Base-by-base conservation (phyloP, 2,329 filamentous ascomycete species). In the Cercospora citrullina region DNA sequence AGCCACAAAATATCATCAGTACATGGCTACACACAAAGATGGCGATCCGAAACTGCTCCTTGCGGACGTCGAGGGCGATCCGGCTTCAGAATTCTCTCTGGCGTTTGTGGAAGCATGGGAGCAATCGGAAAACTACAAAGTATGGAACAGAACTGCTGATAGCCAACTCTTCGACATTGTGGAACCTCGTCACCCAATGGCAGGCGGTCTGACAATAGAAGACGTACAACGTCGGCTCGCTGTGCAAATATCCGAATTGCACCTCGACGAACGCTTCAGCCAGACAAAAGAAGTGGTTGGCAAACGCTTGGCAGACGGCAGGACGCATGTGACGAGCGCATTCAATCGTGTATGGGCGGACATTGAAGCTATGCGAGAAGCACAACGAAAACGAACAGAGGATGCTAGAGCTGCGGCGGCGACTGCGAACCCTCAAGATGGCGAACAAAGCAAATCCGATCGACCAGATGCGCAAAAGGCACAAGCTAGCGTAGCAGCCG, bases 101-200 rank as follows among this genome's bases (percentile, higher is more conserved):
- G 91, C 97, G 26, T 99, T 93, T 84, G 85, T 98, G 39, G 88
- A 93, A n/a, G 88, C 89, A 21, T 99, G 95, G 95, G 87, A 87
- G 74, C 86, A 86, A 69, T 97, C 94, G 0, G 91, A 96, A 70
- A 98, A 98, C 77, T 97, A 95, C 79, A 87, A 91, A 61, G 90
- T 99, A 69, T 99, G 96, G 88, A 86, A 94, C 71, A 84, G 86
- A 30, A 81, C 79, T 66, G 85, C 83, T 5, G 94, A 97, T 76
- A 89, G 90, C 16, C 91, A 97, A 75, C 86, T 99, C 16, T 99
- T 98, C 77, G 94, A 97, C 73, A 92, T 99, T 71, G 91, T 96
- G 14, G 93, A 96, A 76, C 95, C 95, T 1, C 90, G 90, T 69
- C 95, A 99, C 79, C 95, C 95, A 3, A 97, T 92, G 78, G 94